These are phyloP conservation scores for Podaxis sp. DNA, from an alignment of 768 basidiomycete species.

Conservation along the genomic window DNA sequence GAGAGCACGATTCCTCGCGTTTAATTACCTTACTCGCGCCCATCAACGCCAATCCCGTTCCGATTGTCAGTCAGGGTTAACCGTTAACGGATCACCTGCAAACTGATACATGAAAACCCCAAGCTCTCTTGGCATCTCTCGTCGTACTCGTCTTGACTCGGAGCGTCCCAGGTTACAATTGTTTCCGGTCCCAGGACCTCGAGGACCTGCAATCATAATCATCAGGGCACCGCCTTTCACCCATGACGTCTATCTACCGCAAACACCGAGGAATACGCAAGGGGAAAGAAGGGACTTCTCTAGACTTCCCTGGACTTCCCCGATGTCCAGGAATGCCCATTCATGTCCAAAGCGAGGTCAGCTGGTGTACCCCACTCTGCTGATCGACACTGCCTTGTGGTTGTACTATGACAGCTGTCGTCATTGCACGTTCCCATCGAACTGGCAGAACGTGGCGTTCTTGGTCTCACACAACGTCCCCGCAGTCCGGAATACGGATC, in stretches of 20 bases:
- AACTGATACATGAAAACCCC: too few species aligned
- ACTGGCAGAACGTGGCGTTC: neutral
- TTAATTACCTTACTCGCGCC: too few species aligned
- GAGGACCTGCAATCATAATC: too few species aligned
- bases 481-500: neutral
- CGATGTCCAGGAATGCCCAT: neutral
- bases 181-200: too few species aligned
- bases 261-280: neutral
- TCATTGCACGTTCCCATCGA: neutral
- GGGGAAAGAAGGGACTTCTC: neutral
- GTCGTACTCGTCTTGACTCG: too few species aligned
- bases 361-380: neutral
- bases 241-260: neutral
- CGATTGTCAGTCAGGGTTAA: too few species aligned
- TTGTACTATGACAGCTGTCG: neutral
- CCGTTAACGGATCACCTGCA: too few species aligned
- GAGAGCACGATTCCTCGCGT: too few species aligned
- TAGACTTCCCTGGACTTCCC: too few species aligned
- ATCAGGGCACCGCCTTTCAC: neutral
- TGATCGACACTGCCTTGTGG: neutral
- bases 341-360: neutral
- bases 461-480: neutral
- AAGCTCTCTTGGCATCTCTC: too few species aligned
- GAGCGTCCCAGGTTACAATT: too few species aligned
- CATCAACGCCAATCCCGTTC: too few species aligned